Evolutionary conservation across 108 stramenopile genomes (phyloP).

Genomic region (Thalassiosira profunda): DNA sequence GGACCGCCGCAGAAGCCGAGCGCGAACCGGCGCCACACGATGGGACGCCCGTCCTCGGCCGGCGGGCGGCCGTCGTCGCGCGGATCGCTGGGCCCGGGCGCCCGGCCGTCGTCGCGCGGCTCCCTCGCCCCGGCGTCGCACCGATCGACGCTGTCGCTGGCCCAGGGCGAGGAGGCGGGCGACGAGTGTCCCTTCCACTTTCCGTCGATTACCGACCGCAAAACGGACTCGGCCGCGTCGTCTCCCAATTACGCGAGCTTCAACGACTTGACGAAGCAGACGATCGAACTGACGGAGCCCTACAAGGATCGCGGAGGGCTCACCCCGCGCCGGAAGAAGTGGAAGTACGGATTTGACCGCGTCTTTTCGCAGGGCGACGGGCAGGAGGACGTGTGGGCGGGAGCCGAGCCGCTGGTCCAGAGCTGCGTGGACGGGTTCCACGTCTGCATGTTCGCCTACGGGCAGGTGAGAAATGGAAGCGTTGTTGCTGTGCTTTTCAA

Average conservation of each 20-base stretch:
- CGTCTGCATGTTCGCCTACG: constrained; percentile 95
- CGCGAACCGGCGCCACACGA: background rate
- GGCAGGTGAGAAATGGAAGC: constrained; percentile 76
- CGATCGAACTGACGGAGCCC: constrained; percentile 77
- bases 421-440: constrained; percentile 89
- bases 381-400: constrained; percentile 89
- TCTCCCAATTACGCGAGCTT: constrained; percentile 27
- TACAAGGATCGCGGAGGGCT: constrained; percentile 85
- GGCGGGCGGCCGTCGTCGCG: constrained; percentile 14
- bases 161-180: constrained; percentile 15
- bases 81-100: background rate
- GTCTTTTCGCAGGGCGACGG: constrained; percentile 60
- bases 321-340: constrained; percentile 64
- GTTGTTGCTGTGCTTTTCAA: too few relatives aligned
- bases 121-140: background rate
- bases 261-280: constrained; percentile 79
- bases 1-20: too few relatives aligned
- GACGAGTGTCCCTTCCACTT: constrained; percentile 54
- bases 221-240: constrained; percentile 6
- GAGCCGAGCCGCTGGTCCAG: constrained; percentile 87
- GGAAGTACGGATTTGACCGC: constrained; percentile 81
- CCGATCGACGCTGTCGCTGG: background rate
- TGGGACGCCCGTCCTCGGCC: constrained; percentile 18
- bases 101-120: constrained; percentile 3
- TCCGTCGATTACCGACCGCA: constrained; percentile 53